Evolutionary conservation across 139 green algal genomes (phyloP).

Genomic region (Pycnococcus provasolii): DNA sequence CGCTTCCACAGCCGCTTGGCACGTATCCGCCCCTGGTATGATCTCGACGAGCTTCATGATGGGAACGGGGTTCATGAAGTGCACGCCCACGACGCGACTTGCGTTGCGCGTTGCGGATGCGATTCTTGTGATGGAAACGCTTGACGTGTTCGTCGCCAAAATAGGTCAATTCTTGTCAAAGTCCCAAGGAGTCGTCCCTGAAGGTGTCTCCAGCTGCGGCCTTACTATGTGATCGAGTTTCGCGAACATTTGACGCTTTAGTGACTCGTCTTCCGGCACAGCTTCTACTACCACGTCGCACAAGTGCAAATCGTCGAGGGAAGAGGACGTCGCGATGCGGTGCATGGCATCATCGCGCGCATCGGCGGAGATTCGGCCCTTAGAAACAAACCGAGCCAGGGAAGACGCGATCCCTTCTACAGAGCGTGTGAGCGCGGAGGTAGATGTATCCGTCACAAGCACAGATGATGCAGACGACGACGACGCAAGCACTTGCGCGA

Average conservation of each 20-base stretch:
- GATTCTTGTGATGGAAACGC: slow-evolving; percentile 85
- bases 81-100: slow-evolving; percentile 47
- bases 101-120: slow-evolving; percentile 66
- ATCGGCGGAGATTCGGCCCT: slow-evolving; percentile 17
- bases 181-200: not conserved
- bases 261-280: slow-evolving; percentile 58
- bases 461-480: slow-evolving; percentile 36
- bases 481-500: slow-evolving; percentile 49
- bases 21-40: slow-evolving; percentile 26
- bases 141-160: slow-evolving; percentile 80
- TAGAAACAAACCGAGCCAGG: slow-evolving; percentile 29
- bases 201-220: not conserved
- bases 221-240: slow-evolving; percentile 40
- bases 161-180: slow-evolving; percentile 36
- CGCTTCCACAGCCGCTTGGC: slow-evolving; percentile 38
- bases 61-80: slow-evolving; percentile 61
- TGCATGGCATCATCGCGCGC: slow-evolving; percentile 7
- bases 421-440: slow-evolving; percentile 14
- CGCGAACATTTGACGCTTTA: slow-evolving; percentile 68
- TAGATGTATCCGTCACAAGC: slow-evolving; percentile 28
- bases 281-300: slow-evolving; percentile 80
- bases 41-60: slow-evolving; percentile 77
- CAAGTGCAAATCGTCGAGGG: slow-evolving; percentile 25
- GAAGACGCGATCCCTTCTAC: slow-evolving; percentile 20
- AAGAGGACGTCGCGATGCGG: slow-evolving; percentile 13